These are phyloP conservation scores for Hypholoma fasciculare DNA, from an alignment of 768 basidiomycete species.

Conservation along the genomic window DNA sequence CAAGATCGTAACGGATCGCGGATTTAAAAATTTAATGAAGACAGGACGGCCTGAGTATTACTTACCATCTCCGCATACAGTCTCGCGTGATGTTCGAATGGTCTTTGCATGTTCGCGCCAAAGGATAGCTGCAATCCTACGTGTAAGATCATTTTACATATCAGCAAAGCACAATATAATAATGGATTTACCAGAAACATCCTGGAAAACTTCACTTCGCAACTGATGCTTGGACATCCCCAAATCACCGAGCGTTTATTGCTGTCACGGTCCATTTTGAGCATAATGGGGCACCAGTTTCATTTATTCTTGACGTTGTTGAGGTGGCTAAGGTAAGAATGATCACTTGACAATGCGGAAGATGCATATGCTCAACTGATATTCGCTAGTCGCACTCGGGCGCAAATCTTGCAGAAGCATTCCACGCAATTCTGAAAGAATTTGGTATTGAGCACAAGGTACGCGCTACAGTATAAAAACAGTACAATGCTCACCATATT, in stretches of 20 bases:
- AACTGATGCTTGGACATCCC: conserved; percentile 36
- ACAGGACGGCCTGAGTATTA: conserved; percentile 30
- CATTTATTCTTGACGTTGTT: conserved; percentile 25
- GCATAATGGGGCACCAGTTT: background rate
- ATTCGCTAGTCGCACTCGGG: conserved; percentile 9
- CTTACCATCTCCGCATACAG: conserved; percentile 29
- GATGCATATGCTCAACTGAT: too few relatives aligned
- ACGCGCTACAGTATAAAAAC: too few relatives aligned
- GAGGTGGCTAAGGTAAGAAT: background rate
- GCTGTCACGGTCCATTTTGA: conserved; percentile 32
- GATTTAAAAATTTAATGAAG: conserved; percentile 31
- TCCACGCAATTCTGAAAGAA: conserved; percentile 29
- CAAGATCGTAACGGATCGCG: conserved; percentile 28
- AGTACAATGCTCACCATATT: too few relatives aligned
- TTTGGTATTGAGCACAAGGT: conserved; percentile 35
- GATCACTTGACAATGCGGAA: too few relatives aligned
- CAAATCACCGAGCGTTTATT: conserved; percentile 31
- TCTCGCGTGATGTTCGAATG: conserved; percentile 23
- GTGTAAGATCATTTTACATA: too few relatives aligned
- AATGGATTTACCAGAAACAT: conserved; percentile 7
- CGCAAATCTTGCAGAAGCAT: conserved; percentile 29
- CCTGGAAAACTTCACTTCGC: conserved; percentile 30
- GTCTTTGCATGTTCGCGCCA: conserved; percentile 16
- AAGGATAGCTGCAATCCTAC: too few relatives aligned
- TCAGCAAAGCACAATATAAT: too few relatives aligned